Base-by-base conservation (phyloP, 257 asterid genomes). In the Solanum microdontum region DNA sequence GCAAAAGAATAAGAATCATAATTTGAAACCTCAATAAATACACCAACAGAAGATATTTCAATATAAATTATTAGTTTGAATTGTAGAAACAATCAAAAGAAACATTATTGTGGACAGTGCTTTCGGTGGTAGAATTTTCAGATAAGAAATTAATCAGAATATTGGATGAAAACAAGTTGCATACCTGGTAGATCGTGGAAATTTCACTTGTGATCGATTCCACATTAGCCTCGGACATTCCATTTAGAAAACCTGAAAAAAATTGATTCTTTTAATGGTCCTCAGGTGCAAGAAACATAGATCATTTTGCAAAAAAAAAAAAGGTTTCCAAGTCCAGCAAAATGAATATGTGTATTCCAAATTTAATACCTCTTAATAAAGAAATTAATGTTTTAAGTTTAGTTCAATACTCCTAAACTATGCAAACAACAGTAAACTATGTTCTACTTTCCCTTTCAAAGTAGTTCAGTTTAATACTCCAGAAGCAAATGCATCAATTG, bases 171-270 rank as follows among this genome's bases (percentile, higher is more conserved):
- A 84, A 30, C 74, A 79, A 88, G 89, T 39, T 37, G 82, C 93
- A 89, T 89, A 96, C 99, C 66, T 91, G 93, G 84, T 89, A 86
- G 30, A 94, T 88, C 33, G 91, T 90, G 87, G 94, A 94, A 88
- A 94, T 89, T 88, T 96, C 96, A 80, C 92, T 88, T 1, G 97
- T 92, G 88, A 93, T 92, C 36, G 95, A 94, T 91, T 96, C 98
- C 86, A 97, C 93, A 87, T 95, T 95, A 75, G 94, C 89, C 90
- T 95, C 98, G 40, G 98, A 94, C 72, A 95, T 89, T 95, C 94
- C 93, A 88, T 94, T 94, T 17, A 95, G 90, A 80, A 95, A 96
- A 85, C 99, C 99, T 97, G 92, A 84, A 88, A 74, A 89, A 84
- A 82, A 84, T 34, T 62, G 84, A 58, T 87, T 89, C 86, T 39